These are phyloP conservation scores for Mallotus nudiflorus DNA, from an alignment of 345 rosid species.

Conservation along the genomic window DNA sequence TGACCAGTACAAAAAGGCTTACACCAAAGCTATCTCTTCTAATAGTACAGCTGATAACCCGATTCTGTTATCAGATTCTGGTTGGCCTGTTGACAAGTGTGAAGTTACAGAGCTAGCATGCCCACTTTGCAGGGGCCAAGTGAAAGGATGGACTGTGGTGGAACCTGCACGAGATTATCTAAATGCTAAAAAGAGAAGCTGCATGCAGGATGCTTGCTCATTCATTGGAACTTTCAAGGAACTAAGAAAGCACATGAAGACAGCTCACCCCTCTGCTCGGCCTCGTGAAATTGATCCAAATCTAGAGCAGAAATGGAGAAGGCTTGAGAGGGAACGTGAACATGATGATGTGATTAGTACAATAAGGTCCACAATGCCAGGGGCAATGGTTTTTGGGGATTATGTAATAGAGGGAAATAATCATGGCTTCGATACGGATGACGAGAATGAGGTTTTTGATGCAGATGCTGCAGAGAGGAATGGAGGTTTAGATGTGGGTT, in stretches of 20 bases:
- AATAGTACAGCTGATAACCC: constrained; percentile 34
- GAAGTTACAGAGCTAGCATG: constrained; percentile 68
- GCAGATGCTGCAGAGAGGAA: constrained; percentile 36
- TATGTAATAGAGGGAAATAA: constrained; percentile 72
- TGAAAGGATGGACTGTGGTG: constrained; percentile 96
- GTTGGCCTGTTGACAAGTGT: constrained; percentile 44
- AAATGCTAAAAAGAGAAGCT: constrained; percentile 73
- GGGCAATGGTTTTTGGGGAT: constrained; percentile 83
- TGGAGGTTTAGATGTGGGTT: constrained; percentile 46
- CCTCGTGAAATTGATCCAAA: constrained; percentile 82
- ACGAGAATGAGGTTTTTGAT: constrained; percentile 37
- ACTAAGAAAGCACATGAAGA: constrained; percentile 87
- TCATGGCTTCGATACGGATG: constrained; percentile 51
- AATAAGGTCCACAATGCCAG: constrained; percentile 83
- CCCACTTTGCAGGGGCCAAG: constrained; percentile 96
- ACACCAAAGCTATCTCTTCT: constrained; percentile 54
- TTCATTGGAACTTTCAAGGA: constrained; percentile 78
- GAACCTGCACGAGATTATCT: constrained; percentile 78
- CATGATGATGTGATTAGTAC: constrained; percentile 74
- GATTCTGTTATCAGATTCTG: constrained; percentile 30
- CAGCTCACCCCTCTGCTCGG: constrained; percentile 68
- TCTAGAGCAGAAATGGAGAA: constrained; percentile 85
- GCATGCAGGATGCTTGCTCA: constrained; percentile 91
- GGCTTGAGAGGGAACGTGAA: constrained; percentile 73
- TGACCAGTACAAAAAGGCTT: constrained; percentile 86